phyloP scores from a whole-genome alignment of 305 asterid genomes.

The Andrographis paniculata region DNA sequence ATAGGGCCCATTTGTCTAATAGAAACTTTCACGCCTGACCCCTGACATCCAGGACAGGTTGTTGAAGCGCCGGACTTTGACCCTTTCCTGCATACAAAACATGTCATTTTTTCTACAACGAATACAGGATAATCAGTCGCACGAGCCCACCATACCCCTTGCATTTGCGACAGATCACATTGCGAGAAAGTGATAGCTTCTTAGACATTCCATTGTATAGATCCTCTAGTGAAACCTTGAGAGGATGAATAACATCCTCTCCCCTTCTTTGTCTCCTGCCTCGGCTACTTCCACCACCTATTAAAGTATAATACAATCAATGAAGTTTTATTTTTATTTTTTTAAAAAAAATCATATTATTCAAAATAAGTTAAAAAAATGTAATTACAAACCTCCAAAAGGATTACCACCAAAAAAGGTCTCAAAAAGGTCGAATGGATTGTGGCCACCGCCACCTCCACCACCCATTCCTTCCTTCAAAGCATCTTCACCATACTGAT shows the following conservation, averaged over 20 bases:
- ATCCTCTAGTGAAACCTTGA: conserved; percentile 90
- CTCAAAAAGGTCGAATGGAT: conserved; percentile 77
- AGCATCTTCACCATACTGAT: conserved; percentile 94
- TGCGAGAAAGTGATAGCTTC: conserved; percentile 86
- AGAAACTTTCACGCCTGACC: conserved; percentile 84
- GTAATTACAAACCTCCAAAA: conserved; percentile 52
- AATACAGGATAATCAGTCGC: not conserved
- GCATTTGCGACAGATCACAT: conserved; percentile 74
- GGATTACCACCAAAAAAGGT: conserved; percentile 80
- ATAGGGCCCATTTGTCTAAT: conserved; percentile 81
- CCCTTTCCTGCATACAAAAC: conserved; percentile 51
- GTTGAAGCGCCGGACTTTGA: conserved; percentile 83
- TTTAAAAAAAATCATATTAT: not conserved
- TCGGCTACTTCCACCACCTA: conserved; percentile 89
- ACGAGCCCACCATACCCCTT: conserved; percentile 80
- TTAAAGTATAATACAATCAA: conserved; percentile 2
- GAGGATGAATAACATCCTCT: conserved; percentile 88
- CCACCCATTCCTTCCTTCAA: conserved; percentile 97
- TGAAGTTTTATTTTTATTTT: not conserved
- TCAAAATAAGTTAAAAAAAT: not conserved
- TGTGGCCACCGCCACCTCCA: conserved; percentile 67
- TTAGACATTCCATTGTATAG: conserved; percentile 81
- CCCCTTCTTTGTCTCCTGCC: conserved; percentile 94
- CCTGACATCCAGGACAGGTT: conserved; percentile 82
- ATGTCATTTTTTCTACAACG: not conserved